A percentile compares a stretch with the other conserved stretches of the same genome.
Evolutionary conservation across 192 early-diverging fungal species (phyloP).

Genomic region (Coemansia sp.): DNA sequence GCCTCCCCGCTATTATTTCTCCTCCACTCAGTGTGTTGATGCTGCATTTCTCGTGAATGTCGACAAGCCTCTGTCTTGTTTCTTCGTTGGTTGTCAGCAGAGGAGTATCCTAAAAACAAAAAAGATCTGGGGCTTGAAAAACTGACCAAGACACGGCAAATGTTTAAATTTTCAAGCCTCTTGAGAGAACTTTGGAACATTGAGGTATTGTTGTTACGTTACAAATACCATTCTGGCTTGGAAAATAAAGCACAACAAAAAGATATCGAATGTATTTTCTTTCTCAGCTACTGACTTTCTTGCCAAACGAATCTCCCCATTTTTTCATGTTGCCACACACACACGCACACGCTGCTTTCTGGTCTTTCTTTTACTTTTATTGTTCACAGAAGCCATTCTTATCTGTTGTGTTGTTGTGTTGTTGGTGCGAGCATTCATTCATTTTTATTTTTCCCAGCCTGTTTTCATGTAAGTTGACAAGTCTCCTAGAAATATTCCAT

Average conservation of each 20-base stretch:
- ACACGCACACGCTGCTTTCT: neutral
- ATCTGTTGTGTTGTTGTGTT: neutral
- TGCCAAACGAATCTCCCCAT: neutral
- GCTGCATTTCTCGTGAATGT: too few species aligned
- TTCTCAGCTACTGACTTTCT: neutral
- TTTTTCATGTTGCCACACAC: constrained; percentile 1
- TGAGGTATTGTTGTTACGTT: neutral
- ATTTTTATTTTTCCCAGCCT: neutral
- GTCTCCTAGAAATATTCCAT: neutral
- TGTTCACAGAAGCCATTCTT: constrained; percentile 1
- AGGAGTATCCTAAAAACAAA: neutral
- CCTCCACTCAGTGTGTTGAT: too few species aligned
- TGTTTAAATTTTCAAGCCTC: neutral
- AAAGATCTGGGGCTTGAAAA: constrained; percentile 4
- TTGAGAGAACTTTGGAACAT: neutral
- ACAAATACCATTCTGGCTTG: neutral
- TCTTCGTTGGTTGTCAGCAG: neutral
- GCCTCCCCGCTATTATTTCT: too few species aligned
- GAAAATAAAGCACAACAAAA: neutral
- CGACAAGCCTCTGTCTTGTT: neutral
- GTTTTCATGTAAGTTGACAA: neutral
- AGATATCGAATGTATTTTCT: neutral
- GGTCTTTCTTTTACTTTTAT: neutral
- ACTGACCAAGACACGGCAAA: too few species aligned
- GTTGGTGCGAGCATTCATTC: neutral